Conservation (phyloP, 352 stramenopile genomes). For the Phytophthora macrochlamydospora region DNA sequence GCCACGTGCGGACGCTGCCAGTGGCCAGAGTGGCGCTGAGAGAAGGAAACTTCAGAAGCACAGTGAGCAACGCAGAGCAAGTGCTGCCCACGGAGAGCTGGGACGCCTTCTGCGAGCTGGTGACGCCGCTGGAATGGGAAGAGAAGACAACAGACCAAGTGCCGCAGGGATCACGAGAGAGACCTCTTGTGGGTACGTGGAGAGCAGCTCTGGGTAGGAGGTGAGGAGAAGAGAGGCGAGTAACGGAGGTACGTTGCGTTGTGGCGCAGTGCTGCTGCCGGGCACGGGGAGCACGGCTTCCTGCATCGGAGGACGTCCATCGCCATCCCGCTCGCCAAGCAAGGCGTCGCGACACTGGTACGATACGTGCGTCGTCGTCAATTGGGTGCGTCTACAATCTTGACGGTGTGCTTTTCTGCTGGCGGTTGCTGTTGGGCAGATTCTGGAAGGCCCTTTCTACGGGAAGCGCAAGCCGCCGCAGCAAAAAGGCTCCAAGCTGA, state of each 20-base stretch:
- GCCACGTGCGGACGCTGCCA: conserved; percentile 21
- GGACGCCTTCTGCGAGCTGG: conserved; percentile 69
- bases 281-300: conserved; percentile 82
- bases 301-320: conserved; percentile 69
- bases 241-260: conserved; percentile 14
- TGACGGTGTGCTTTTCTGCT: conserved; percentile 5
- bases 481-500: conserved; percentile 77
- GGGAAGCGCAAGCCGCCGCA: conserved; percentile 62
- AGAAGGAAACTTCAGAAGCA: conserved; percentile 64
- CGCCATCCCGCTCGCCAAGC: conserved; percentile 64
- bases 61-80: conserved; percentile 57
- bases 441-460: conserved; percentile 84
- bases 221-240: background rate
- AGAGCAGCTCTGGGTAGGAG: background rate
- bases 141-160: conserved; percentile 4
- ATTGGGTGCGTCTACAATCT: conserved; percentile 2
- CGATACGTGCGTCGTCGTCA: background rate
- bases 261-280: conserved; percentile 58
- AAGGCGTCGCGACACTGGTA: conserved; percentile 71
- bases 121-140: conserved; percentile 68
- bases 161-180: conserved; percentile 26
- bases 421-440: conserved; percentile 29
- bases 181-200: conserved; percentile 49
- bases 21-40: conserved; percentile 46
- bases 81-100: conserved; percentile 63